Base-by-base conservation (phyloP, 768 basidiomycete species). In the Pleurotus giganteus region DNA sequence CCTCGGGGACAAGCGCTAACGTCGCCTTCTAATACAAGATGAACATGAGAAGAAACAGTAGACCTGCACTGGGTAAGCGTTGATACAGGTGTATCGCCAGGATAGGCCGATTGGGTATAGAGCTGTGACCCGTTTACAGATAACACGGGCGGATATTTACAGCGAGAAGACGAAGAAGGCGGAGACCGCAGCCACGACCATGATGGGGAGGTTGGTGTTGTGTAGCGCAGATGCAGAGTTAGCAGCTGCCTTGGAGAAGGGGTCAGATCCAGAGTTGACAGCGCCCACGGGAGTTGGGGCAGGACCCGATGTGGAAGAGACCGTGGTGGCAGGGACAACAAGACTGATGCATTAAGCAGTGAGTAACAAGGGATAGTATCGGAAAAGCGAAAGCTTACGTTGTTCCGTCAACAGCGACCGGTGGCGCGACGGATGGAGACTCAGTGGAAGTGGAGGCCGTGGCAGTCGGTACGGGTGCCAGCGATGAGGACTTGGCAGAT, bases 251-350 rank as follows among this genome's bases (percentile, higher is more conserved):
- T 26, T 70, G 49, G 57, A 55, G 57, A 73, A 61, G 19, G 70
- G 70, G 58, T 73, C 69, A 47, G 63, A 65, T n/a, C 73, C 77
- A 13, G 76, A 75, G 53, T 78, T 76, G 47, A 74, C 73, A 37
- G 77, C 78, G 47, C 79, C 80, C 31, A 79, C 66, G 42, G 78
- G n/a, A 6, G 68, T 47, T 23, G 67, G 32, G 11, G 63, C 54
- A 12, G 62, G 15, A 11, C 39, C 17, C 7, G 63, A 45, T 29
- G 65, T 52, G 21, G 62, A 37, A 36, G 58, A 31, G 46, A 60
- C 27, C 44, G 47, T 49, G 24, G 51, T 49, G 34, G 61, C 50
- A 28, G 52, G 29, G 31, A 51, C 47, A 34, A 60, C 21, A 44
- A 55, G 53, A 52, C 58, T 57, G 9, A 53, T 53, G 28, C 23